Evolutionary conservation across 2,329 filamentous ascomycete genomes (phyloP).

Genomic region (Penicillium sp.): DNA sequence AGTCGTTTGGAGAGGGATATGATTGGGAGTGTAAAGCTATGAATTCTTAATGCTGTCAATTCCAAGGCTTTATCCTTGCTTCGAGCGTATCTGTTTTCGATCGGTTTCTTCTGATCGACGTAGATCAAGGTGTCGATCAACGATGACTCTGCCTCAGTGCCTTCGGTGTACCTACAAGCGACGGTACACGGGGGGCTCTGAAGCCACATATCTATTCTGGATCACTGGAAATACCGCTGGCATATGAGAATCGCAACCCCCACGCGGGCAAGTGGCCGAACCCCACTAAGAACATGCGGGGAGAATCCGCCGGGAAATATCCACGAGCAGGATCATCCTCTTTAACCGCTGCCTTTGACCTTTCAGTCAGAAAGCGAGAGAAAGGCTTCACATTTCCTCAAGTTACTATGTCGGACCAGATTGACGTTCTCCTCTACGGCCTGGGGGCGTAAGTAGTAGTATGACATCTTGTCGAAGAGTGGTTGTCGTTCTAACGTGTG

Average conservation of each 20-base stretch:
- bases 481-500: background rate
- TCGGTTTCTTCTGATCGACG: too few species aligned
- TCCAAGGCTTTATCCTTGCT: too few species aligned
- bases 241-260: slow-evolving; percentile 8
- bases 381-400: background rate
- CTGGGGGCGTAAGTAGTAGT: slow-evolving; percentile 54
- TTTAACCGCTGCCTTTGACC: background rate
- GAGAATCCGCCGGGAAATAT: background rate
- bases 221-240: background rate
- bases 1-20: slow-evolving; percentile 36
- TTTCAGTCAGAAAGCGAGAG: background rate
- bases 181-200: too few species aligned
- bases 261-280: slow-evolving; percentile 1
- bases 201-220: too few species aligned
- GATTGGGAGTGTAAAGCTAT: slow-evolving; percentile 34
- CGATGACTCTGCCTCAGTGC: too few species aligned
- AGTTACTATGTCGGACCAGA: slow-evolving; percentile 30
- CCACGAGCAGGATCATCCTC: background rate
- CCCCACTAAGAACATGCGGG: background rate
- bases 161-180: too few species aligned
- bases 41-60: slow-evolving; percentile 15
- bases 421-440: slow-evolving; percentile 55
- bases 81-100: too few species aligned
- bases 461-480: background rate
- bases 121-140: too few species aligned